phyloP scores from a whole-genome alignment of 306 rosid genomes.

The Cucumis hystrix region DNA sequence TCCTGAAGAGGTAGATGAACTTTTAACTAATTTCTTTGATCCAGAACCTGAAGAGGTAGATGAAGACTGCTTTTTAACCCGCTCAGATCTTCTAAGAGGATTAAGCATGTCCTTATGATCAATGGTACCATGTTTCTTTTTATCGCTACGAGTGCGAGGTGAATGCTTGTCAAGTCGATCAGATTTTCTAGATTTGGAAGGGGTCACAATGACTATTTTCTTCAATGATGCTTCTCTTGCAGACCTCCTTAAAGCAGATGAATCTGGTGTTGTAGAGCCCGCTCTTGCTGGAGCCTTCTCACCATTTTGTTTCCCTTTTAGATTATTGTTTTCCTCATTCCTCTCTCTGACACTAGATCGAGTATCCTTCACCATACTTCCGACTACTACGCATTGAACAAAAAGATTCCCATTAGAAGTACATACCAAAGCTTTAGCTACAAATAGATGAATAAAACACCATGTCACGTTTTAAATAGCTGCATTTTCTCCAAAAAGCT shows the following conservation, averaged over 20 bases:
- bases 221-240: constrained; percentile 24
- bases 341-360: constrained; percentile 29
- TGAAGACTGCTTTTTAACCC: constrained; percentile 21
- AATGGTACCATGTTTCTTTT: constrained; percentile 24
- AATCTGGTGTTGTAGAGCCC: constrained; percentile 13
- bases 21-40: constrained; percentile 12
- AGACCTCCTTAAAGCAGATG: constrained; percentile 45
- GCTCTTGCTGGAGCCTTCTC: constrained; percentile 24
- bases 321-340: constrained; percentile 25
- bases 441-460: neutral
- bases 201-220: constrained; percentile 17
- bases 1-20: constrained; percentile 24
- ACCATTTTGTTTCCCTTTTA: constrained; percentile 15
- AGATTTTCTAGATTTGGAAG: constrained; percentile 29
- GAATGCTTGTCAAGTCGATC: constrained; percentile 24
- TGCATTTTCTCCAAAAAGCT: neutral
- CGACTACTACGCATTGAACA: neutral
- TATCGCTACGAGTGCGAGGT: constrained; percentile 14
- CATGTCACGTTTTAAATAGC: neutral
- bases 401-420: neutral
- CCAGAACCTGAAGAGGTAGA: constrained; percentile 30
- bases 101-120: constrained; percentile 30
- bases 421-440: neutral
- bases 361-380: constrained; percentile 42
- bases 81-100: constrained; percentile 45